A percentile compares a stretch with the other conserved stretches of the same genome.
Evolutionary conservation across 2,329 filamentous ascomycete species (phyloP).

Genomic region (Lanzia echinophila): DNA sequence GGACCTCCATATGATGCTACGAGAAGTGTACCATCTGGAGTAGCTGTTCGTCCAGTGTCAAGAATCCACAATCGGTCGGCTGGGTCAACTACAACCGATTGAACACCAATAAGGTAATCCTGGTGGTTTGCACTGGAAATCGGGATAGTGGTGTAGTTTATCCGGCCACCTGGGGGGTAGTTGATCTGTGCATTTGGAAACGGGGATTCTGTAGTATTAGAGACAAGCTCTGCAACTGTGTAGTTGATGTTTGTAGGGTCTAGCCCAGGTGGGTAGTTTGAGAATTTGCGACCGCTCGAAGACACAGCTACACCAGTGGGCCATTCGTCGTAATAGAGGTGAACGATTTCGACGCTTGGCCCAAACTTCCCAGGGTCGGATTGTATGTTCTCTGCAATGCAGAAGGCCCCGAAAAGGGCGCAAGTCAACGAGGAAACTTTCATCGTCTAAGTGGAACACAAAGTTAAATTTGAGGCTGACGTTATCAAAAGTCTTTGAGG

Average conservation of each 20-base stretch:
- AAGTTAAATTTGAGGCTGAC: too few species aligned
- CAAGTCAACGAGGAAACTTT: neutral
- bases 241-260: neutral
- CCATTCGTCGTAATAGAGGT: neutral
- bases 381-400: neutral
- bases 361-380: neutral
- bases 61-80: neutral
- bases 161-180: neutral
- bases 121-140: neutral
- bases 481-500: too few species aligned
- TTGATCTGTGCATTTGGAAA: neutral
- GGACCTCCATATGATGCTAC: neutral
- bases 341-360: neutral
- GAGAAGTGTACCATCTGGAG: neutral
- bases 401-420: neutral
- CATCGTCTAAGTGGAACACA: too few species aligned
- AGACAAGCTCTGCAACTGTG: neutral
- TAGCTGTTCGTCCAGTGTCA: neutral
- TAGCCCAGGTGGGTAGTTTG: neutral
- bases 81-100: neutral
- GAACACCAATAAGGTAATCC: neutral
- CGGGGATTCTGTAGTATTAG: neutral
- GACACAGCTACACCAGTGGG: neutral
- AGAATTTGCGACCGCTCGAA: neutral
- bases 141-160: neutral